phyloP scores from a whole-genome alignment of 2,329 filamentous ascomycete genomes.

The Scolecobasidium constrictum region DNA sequence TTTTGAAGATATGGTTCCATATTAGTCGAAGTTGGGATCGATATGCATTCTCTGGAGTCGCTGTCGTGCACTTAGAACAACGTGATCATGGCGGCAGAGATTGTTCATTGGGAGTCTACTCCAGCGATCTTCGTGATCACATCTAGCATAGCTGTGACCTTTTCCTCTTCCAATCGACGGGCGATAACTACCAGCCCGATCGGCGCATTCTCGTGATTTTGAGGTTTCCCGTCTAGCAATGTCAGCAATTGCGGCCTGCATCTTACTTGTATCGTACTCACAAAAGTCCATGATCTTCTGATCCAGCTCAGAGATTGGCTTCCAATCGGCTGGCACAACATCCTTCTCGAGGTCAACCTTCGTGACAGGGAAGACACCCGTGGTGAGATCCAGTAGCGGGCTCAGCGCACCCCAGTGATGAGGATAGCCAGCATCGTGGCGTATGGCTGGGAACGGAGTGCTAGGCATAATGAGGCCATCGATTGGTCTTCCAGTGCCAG shows the following conservation, averaged over 20 bases:
- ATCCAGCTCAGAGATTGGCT: slow-evolving; percentile 3
- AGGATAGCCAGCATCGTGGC: slow-evolving; percentile 7
- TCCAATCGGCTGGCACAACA: slow-evolving; percentile 14
- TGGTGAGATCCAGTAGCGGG: slow-evolving; percentile 14
- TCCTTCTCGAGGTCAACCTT: slow-evolving; percentile 16
- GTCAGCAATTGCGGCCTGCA: neutral
- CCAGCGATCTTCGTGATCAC: slow-evolving; percentile 12
- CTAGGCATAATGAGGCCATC: slow-evolving; percentile 11
- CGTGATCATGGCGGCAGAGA: too few species aligned
- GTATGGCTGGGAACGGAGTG: slow-evolving; percentile 7
- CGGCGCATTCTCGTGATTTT: slow-evolving; percentile 17
- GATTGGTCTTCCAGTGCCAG: slow-evolving; percentile 10
- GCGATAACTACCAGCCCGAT: slow-evolving; percentile 16
- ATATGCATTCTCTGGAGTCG: too few species aligned
- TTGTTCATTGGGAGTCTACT: slow-evolving; percentile 2
- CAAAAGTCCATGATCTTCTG: slow-evolving; percentile 9
- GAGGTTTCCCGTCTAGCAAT: slow-evolving; percentile 13
- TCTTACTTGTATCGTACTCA: neutral
- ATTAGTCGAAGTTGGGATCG: too few species aligned
- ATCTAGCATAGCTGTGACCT: slow-evolving; percentile 14
- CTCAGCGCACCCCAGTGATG: slow-evolving; percentile 4
- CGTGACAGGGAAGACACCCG: slow-evolving; percentile 17
- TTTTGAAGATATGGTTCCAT: too few species aligned
- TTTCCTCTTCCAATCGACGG: slow-evolving; percentile 17
- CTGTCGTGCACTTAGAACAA: too few species aligned